Evolutionary conservation across 2,329 filamentous ascomycete genomes (phyloP).

Genomic region (Xylariales sp.): DNA sequence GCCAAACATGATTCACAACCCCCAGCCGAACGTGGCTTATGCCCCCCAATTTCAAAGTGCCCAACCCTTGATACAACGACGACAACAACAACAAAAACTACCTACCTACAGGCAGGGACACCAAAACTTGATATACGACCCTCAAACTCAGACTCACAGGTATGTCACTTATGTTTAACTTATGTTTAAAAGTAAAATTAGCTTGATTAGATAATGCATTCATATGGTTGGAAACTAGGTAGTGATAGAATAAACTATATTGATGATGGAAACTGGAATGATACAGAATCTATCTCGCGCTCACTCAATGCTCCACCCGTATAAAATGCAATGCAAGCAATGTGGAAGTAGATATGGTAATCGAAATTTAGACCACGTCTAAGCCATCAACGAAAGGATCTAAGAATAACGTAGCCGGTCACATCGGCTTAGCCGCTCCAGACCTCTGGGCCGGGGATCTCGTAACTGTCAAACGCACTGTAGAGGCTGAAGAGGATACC

Average conservation of each 20-base stretch:
- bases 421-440: constrained; percentile 27
- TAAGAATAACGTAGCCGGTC: neutral
- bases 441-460: constrained; percentile 44
- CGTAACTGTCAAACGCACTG: constrained; percentile 43
- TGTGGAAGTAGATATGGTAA: neutral
- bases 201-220: neutral
- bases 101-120: neutral
- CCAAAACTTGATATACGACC: neutral
- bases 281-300: too few species aligned
- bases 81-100: too few species aligned
- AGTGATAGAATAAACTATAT: neutral
- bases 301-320: neutral
- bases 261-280: too few species aligned
- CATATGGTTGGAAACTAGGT: neutral
- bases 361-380: neutral
- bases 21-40: neutral
- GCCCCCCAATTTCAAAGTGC: neutral
- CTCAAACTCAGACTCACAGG: neutral
- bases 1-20: neutral
- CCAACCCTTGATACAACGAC: too few species aligned
- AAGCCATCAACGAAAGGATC: neutral
- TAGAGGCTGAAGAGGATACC: constrained; percentile 69
- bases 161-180: neutral
- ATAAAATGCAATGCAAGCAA: neutral
- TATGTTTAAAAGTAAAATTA: neutral